Percentiles rank a stretch among this genome's conserved stretches.
These are phyloP conservation scores for Dioscorea zingiberensis DNA, from an alignment of 106 monocot species.

Conservation along the genomic window DNA sequence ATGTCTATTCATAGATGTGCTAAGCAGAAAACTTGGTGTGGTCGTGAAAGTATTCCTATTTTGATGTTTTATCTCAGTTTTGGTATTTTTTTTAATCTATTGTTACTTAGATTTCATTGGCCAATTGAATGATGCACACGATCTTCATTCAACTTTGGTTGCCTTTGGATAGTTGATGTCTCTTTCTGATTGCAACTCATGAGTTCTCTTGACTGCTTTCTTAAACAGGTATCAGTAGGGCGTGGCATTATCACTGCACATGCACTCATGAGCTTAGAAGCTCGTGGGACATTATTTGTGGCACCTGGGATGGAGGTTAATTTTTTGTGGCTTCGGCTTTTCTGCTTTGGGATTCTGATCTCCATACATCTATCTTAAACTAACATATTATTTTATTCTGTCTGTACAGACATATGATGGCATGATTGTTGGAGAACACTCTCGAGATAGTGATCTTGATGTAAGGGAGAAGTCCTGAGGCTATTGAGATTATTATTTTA, in stretches of 20 bases:
- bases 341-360: background rate
- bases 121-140: no score
- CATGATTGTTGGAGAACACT: conserved; percentile 98
- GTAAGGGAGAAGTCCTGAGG: conserved; percentile 30
- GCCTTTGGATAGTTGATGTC: no score
- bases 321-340: background rate
- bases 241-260: conserved; percentile 80
- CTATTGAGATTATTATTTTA: background rate
- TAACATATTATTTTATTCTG: conserved; percentile 5
- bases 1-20: no score
- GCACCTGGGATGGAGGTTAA: conserved; percentile 90
- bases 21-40: no score
- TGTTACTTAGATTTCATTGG: no score
- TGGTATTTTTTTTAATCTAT: no score
- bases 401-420: conserved; percentile 80
- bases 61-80: no score
- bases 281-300: conserved; percentile 93
- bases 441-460: conserved; percentile 93
- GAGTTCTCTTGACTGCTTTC: background rate
- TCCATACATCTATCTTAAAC: background rate
- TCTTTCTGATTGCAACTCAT: no score
- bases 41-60: no score
- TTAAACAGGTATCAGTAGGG: conserved; percentile 71
- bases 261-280: conserved; percentile 90
- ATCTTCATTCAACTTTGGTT: no score